These are phyloP conservation scores for Grammothele lineata DNA, from an alignment of 768 basidiomycete genomes.

Conservation along the genomic window DNA sequence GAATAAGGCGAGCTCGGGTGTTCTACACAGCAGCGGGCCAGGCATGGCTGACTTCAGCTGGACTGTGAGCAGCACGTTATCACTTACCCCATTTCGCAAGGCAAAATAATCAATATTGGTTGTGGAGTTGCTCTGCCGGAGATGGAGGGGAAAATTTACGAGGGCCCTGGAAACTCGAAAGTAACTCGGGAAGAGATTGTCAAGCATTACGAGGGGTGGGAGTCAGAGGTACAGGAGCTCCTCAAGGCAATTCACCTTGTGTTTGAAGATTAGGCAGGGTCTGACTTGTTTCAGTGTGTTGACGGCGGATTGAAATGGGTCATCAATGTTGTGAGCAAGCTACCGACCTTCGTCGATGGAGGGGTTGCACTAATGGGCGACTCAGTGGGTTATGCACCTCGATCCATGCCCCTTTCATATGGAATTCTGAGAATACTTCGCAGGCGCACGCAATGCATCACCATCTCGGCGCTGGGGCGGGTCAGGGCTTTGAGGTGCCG, in stretches of 20 bases:
- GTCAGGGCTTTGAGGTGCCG: slow-evolving; percentile 17
- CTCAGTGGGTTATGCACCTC: slow-evolving; percentile 34
- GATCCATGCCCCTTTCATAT: neutral
- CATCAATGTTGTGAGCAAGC: slow-evolving; percentile 35
- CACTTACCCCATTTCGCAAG: slow-evolving; percentile 10
- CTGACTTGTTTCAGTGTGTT: neutral
- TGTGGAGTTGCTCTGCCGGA: neutral
- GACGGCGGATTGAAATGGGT: slow-evolving; percentile 38
- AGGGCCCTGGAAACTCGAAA: slow-evolving; percentile 1
- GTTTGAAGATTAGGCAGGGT: too few species aligned
- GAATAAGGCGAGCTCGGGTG: slow-evolving; percentile 7
- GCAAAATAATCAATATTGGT: slow-evolving; percentile 5
- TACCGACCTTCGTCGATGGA: slow-evolving; percentile 36
- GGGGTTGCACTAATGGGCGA: slow-evolving; percentile 46
- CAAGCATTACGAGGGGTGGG: slow-evolving; percentile 3
- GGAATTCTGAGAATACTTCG: neutral
- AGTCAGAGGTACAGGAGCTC: slow-evolving; percentile 3
- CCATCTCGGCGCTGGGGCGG: slow-evolving; percentile 13
- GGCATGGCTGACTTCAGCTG: too few species aligned
- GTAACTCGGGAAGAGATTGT: slow-evolving; percentile 1
- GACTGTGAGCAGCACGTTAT: slow-evolving; percentile 9
- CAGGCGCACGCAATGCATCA: slow-evolving; percentile 15
- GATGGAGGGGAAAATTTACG: neutral
- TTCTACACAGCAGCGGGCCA: too few species aligned
- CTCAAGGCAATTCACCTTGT: neutral